phyloP scores from a whole-genome alignment of 805 yeast genomes.

The Ogataea degrootiae region DNA sequence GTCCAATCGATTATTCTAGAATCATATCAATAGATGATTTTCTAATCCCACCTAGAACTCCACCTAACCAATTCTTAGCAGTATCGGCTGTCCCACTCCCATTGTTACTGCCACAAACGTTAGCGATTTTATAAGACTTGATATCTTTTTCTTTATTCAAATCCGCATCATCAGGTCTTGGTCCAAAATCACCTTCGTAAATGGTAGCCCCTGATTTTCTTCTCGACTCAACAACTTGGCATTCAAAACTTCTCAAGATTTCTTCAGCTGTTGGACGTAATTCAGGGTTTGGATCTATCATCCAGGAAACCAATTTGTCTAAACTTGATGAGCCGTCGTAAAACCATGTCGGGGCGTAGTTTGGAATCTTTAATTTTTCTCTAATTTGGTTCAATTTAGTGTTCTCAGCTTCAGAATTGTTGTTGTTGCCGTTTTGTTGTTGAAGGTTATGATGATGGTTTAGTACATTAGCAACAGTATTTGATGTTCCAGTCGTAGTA shows the following conservation, averaged over 20 bases:
- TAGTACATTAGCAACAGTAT: conserved; percentile 1
- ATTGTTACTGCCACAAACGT: conserved; percentile 2
- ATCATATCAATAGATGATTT: conserved; percentile 20
- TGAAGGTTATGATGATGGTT: too few species aligned
- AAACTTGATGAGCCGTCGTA: conserved; percentile 65
- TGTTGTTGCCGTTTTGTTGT: neutral
- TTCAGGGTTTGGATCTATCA: conserved; percentile 81
- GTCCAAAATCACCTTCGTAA: conserved; percentile 95
- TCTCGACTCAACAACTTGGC: conserved; percentile 69
- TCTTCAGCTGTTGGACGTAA: conserved; percentile 76
- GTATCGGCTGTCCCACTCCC: too few species aligned
- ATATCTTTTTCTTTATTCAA: too few species aligned
- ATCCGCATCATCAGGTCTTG: conserved; percentile 44
- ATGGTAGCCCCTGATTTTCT: conserved; percentile 91
- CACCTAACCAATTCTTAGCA: conserved; percentile 5
- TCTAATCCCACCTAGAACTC: conserved; percentile 4
- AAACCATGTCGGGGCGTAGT: conserved; percentile 84
- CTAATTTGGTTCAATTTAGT: conserved; percentile 7
- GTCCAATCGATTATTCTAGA: conserved; percentile 9
- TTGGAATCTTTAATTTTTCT: conserved; percentile 42
- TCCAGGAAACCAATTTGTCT: conserved; percentile 78
- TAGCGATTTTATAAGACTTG: conserved; percentile 9
- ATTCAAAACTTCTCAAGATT: conserved; percentile 67
- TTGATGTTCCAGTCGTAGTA: conserved; percentile 6
- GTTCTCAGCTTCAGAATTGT: neutral